phyloP scores from a whole-genome alignment of 2,329 filamentous ascomycete genomes.

The Penicillium sp. region DNA sequence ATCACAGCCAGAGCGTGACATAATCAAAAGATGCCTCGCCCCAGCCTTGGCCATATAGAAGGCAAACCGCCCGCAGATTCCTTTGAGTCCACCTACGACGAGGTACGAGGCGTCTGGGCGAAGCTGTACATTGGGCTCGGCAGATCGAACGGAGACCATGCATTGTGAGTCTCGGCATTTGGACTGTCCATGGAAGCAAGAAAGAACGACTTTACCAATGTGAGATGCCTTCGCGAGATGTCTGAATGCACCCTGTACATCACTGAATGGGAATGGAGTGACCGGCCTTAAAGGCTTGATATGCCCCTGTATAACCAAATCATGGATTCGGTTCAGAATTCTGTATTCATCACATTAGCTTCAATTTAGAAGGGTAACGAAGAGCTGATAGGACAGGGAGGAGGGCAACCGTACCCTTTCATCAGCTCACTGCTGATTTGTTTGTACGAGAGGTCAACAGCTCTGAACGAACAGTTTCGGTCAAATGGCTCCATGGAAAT shows the following conservation, averaged over 20 bases:
- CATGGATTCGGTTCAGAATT: too few relatives aligned
- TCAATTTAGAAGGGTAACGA: too few relatives aligned
- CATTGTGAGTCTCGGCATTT: background rate
- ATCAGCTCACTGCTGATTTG: background rate
- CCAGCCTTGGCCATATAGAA: conserved; percentile 23
- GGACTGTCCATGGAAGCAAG: conserved; percentile 15
- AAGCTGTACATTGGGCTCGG: background rate
- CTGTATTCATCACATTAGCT: too few relatives aligned
- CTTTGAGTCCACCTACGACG: conserved; percentile 22
- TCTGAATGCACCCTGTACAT: conserved; percentile 31
- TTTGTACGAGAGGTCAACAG: conserved; percentile 18
- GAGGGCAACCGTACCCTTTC: background rate
- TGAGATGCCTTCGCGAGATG: conserved; percentile 39
- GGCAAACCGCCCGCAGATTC: conserved; percentile 20
- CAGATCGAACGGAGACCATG: conserved; percentile 33
- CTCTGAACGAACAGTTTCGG: conserved; percentile 19
- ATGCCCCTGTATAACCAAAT: background rate
- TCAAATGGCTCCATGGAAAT: conserved; percentile 25
- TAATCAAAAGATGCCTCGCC: conserved; percentile 17
- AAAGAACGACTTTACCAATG: conserved; percentile 47
- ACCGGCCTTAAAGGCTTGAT: background rate
- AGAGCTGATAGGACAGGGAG: background rate
- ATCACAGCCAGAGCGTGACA: conserved; percentile 3
- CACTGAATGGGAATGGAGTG: background rate
- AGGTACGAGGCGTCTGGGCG: conserved; percentile 16